phyloP scores from a whole-genome alignment of 129 eudicot genomes.

The Escallonia herrerae region DNA sequence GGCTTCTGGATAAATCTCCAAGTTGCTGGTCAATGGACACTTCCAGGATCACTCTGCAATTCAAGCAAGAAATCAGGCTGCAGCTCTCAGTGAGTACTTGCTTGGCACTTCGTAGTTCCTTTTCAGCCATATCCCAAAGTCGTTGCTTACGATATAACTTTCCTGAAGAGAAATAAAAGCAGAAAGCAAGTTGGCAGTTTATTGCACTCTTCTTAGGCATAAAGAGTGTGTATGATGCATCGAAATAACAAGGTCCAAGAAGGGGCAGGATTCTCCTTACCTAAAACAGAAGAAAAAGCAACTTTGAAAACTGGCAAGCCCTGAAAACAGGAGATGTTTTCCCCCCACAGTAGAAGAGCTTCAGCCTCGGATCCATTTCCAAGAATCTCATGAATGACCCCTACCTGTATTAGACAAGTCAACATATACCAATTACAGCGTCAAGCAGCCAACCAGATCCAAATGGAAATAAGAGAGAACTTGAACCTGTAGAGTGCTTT shows the following conservation, averaged over 20 bases:
- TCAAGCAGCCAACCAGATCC: neutral
- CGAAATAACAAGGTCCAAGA: too few relatives aligned
- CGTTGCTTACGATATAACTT: slow-evolving; percentile 59
- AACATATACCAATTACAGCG: slow-evolving; percentile 9
- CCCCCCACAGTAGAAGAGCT: slow-evolving; percentile 72
- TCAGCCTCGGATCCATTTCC: slow-evolving; percentile 88
- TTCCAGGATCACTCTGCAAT: slow-evolving; percentile 53
- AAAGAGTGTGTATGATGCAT: neutral
- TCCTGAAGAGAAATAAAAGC: slow-evolving; percentile 33
- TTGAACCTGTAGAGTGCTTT: slow-evolving; percentile 86
- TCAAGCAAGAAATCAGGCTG: slow-evolving; percentile 45
- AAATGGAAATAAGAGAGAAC: slow-evolving; percentile 1
- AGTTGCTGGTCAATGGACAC: slow-evolving; percentile 58
- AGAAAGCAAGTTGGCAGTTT: slow-evolving; percentile 9
- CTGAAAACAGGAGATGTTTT: slow-evolving; percentile 49
- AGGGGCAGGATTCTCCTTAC: slow-evolving; percentile 28
- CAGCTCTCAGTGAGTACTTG: slow-evolving; percentile 33
- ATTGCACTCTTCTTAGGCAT: slow-evolving; percentile 6
- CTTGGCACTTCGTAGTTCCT: slow-evolving; percentile 59
- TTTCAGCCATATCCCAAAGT: slow-evolving; percentile 59
- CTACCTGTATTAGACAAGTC: slow-evolving; percentile 44
- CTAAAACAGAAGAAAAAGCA: slow-evolving; percentile 60
- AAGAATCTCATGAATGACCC: slow-evolving; percentile 65
- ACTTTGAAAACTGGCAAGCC: slow-evolving; percentile 55
- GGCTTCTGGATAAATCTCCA: slow-evolving; percentile 57